A percentile compares a stretch with the other conserved stretches of the same genome.
Conservation (phyloP, 768 basidiomycete genomes). For the Kwoniella bestiolae region DNA sequence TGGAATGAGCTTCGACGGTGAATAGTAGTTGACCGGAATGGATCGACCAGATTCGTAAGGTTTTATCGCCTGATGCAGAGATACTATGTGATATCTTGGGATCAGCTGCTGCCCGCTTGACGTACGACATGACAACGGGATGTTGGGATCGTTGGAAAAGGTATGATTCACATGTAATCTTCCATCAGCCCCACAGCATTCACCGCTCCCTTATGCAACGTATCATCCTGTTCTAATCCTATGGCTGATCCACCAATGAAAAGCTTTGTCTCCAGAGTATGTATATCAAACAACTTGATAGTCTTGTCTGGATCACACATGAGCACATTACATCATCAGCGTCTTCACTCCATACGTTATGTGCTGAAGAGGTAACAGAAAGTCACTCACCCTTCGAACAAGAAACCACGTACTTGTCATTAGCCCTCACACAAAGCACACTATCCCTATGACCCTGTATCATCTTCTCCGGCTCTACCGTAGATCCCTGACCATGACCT, state of each 20-base stretch:
- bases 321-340: too few relatives aligned
- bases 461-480: constrained; percentile 36
- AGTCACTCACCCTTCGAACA: constrained; percentile 51
- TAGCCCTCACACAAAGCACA: constrained; percentile 51
- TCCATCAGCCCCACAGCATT: constrained; percentile 51
- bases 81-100: constrained; percentile 47
- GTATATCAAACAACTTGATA: constrained; percentile 48
- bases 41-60: constrained; percentile 49
- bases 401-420: constrained; percentile 50
- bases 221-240: constrained; percentile 14
- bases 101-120: too few relatives aligned
- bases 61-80: constrained; percentile 53
- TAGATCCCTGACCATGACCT: constrained; percentile 18
- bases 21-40: constrained; percentile 42
- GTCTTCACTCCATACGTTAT: too few relatives aligned
- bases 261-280: constrained; percentile 44
- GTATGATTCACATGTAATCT: constrained; percentile 49
- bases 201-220: constrained; percentile 40
- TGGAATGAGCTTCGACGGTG: constrained; percentile 39
- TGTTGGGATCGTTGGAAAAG: not conserved
- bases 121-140: too few relatives aligned
- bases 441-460: constrained; percentile 46
- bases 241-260: constrained; percentile 32
- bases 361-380: not conserved
- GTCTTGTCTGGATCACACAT: constrained; percentile 43